Percentiles rank a stretch among this genome's conserved stretches.
Conservation (phyloP, 2,329 filamentous ascomycete species). For the Verticillium albo-atrum region DNA sequence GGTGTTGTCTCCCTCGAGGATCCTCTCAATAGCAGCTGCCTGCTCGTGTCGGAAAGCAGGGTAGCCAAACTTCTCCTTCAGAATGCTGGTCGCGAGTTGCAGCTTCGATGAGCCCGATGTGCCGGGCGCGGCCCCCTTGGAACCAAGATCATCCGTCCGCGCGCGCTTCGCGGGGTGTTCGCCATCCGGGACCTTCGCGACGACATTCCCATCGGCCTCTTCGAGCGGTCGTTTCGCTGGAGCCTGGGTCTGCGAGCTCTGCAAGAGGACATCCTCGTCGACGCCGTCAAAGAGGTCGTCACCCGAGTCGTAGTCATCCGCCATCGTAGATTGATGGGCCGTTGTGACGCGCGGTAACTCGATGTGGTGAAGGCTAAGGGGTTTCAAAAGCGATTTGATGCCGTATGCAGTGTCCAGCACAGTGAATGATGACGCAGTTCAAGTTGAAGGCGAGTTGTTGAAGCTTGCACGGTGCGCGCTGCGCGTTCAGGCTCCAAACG, state of each 20-base stretch:
- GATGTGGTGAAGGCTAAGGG: no score
- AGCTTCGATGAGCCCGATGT: neutral
- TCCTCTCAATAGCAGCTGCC: conserved; percentile 30
- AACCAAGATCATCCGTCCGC: neutral
- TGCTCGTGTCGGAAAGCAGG: conserved; percentile 39
- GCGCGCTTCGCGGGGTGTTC: neutral
- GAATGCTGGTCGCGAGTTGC: conserved; percentile 19
- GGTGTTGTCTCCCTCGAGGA: conserved; percentile 33
- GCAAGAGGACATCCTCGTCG: conserved; percentile 10
- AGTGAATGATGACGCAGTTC: neutral
- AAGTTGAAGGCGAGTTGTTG: neutral
- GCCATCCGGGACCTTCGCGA: neutral
- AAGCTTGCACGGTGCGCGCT: neutral
- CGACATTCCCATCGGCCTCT: neutral
- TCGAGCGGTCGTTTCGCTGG: neutral
- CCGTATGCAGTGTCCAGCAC: no score
- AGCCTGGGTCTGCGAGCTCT: neutral
- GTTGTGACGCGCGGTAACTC: no score
- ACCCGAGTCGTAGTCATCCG: conserved; percentile 17
- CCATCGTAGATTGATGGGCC: neutral
- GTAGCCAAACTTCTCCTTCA: conserved; percentile 34
- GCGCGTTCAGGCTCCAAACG: neutral
- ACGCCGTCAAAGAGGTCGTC: conserved; percentile 19
- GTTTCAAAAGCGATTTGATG: no score
- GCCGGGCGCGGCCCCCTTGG: neutral